These are phyloP conservation scores for Pelargonium exstipulatum DNA, from an alignment of 441 rosid genomes.

Conservation along the genomic window DNA sequence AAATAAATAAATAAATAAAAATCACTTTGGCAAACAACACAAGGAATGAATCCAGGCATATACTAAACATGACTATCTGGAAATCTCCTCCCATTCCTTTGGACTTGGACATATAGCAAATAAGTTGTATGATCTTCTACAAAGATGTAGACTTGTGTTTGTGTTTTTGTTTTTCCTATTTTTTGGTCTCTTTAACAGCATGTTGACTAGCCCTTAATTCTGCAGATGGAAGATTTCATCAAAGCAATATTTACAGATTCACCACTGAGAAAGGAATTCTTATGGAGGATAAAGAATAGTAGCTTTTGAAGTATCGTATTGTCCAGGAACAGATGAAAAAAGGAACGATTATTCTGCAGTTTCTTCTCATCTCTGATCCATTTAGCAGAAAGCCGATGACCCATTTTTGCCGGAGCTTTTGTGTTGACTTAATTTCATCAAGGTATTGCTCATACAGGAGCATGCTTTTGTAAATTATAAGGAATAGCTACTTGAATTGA, in stretches of 20 bases:
- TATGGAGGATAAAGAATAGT: conserved; percentile 66
- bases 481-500: too few species aligned
- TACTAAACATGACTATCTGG: neutral
- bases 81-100: neutral
- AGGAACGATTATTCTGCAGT: neutral
- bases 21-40: neutral
- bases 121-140: neutral
- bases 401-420: too few species aligned
- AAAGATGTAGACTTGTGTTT: neutral
- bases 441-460: too few species aligned
- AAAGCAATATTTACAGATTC: conserved; percentile 87
- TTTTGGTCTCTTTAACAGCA: conserved; percentile 1
- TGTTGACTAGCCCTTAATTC: conserved; percentile 9
- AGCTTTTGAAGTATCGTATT: conserved; percentile 28
- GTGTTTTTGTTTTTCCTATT: neutral
- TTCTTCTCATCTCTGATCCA: neutral
- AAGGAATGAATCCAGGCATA: neutral
- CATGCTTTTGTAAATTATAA: too few species aligned
- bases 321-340: too few species aligned
- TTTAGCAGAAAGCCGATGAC: too few species aligned
- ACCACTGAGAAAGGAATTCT: conserved; percentile 79
- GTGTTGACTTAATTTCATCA: too few species aligned
- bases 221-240: conserved; percentile 75
- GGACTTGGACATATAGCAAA: neutral
- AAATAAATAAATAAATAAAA: neutral